Evolutionary conservation across 192 early-diverging fungal species (phyloP).

Genomic region (Coemansia furcata): DNA sequence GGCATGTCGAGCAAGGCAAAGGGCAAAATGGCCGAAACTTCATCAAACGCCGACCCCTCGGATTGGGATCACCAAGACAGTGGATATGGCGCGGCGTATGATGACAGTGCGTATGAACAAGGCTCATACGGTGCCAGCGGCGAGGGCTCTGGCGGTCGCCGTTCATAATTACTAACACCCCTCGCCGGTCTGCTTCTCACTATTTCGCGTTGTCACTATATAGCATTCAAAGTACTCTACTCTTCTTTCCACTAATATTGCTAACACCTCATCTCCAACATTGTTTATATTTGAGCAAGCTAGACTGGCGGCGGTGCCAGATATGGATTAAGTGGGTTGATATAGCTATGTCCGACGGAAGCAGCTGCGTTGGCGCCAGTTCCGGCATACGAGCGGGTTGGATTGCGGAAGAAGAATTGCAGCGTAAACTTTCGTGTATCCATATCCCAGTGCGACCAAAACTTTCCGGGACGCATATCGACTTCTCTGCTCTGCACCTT

Average conservation of each 20-base stretch:
- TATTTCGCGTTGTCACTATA: not conserved
- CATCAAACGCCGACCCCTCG: not conserved
- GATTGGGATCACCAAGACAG: slow-evolving; percentile 3
- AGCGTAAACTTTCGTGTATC: slow-evolving; percentile 84
- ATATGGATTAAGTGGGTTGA: slow-evolving; percentile 37
- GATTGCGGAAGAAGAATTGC: slow-evolving; percentile 79
- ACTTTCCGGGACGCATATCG: slow-evolving; percentile 80
- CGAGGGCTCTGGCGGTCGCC: slow-evolving; percentile 3
- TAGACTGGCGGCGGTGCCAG: not conserved
- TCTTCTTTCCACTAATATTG: not conserved
- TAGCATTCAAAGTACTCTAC: not conserved
- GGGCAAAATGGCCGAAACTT: slow-evolving; percentile 47
- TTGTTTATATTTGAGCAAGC: not conserved
- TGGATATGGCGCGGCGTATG: slow-evolving; percentile 9
- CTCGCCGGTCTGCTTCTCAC: not conserved
- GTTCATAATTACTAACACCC: not conserved
- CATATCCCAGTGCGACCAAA: slow-evolving; percentile 94
- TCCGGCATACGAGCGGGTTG: slow-evolving; percentile 2
- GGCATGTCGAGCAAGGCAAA: slow-evolving; percentile 46
- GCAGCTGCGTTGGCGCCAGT: slow-evolving; percentile 25
- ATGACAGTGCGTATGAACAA: not conserved
- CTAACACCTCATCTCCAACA: not conserved
- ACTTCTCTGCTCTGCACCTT: slow-evolving; percentile 92
- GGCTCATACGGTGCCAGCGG: slow-evolving; percentile 12
- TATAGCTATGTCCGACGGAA: not conserved